Base-by-base conservation (phyloP, 768 basidiomycete genomes). In the Lactarius sp. region DNA sequence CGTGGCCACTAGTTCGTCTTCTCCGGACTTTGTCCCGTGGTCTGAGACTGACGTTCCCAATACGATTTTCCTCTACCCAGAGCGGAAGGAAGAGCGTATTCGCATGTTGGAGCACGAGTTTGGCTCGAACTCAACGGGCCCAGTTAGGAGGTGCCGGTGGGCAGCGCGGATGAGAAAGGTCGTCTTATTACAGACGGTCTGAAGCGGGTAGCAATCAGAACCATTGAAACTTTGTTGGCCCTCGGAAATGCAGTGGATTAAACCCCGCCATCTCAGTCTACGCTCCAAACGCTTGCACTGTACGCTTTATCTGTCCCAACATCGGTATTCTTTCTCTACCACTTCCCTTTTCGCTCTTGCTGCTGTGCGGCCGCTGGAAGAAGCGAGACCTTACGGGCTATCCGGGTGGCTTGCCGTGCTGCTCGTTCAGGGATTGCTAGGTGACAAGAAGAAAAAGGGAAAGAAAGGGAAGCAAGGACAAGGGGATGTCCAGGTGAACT, bases 401-500 rank as follows among this genome's bases (percentile, higher is more conserved):
- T 2, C 73, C 71, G 0, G 65, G 67, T 33, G 83, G 82, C 41
- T 83, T 76, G 82, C 85, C 76, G 85, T 87, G 6, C 79, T 89
- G 46, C 86, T 86, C 49, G 81, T 88, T 2, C 80, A 84, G 44
- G 79, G 80, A 12, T 73, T 83, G 22, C 22, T 27, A 27, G 22
- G 78, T 1, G 74, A 74, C 5, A 78, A 80, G 22, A 77, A 76
- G 68, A 78, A 78, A 65, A 76, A 73, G 49, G 75, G 74, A n/a
- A 75, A 73, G 69, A 74, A 72, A 37, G 71, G 71, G 12, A 68
- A n/a, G n/a, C n/a, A n/a, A n/a, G n/a, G n/a, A n/a, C n/a, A n/a
- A 39, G 78, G 79, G 6, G 81, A 82, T 68, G 83, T 89, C 2
- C 87, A 89, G 64, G 85, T 88, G 55, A 89, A 89, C 72, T 76